These are phyloP conservation scores for Cryptomeria japonica DNA, from an alignment of 75 land plant genomes.

Conservation along the genomic window DNA sequence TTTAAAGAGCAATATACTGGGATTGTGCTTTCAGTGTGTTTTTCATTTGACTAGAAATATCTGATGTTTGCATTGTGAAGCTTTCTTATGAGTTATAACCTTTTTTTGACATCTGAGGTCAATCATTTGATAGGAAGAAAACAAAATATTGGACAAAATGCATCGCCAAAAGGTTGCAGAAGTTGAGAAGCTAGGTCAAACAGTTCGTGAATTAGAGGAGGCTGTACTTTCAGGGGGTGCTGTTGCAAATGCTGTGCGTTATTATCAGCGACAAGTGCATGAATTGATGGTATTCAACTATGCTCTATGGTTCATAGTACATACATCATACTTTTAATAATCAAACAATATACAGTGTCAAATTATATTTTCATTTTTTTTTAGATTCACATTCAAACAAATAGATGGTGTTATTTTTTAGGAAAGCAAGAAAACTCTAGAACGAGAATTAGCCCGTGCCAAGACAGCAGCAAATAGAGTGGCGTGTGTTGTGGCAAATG, in stretches of 20 bases:
- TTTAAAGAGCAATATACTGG: background rate
- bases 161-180: conserved; percentile 96
- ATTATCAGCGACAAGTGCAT: conserved; percentile 92
- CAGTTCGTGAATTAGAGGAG: conserved; percentile 92
- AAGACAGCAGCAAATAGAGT: conserved; percentile 93
- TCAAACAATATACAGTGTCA: background rate
- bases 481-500: conserved; percentile 78
- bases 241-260: conserved; percentile 94
- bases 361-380: background rate
- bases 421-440: conserved; percentile 90
- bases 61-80: background rate
- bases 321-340: background rate
- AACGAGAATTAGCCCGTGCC: conserved; percentile 90
- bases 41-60: background rate
- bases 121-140: conserved; percentile 77
- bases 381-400: background rate
- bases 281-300: conserved; percentile 73
- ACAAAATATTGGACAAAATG: conserved; percentile 92
- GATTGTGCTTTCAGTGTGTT: background rate
- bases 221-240: conserved; percentile 97
- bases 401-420: conserved; percentile 21
- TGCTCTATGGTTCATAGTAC: background rate
- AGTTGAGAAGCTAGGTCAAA: conserved; percentile 93
- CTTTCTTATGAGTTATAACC: background rate
- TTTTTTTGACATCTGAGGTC: background rate